Base-by-base conservation (phyloP, 176 grass and related monocot species). In the Rhynchospora tenuis region DNA sequence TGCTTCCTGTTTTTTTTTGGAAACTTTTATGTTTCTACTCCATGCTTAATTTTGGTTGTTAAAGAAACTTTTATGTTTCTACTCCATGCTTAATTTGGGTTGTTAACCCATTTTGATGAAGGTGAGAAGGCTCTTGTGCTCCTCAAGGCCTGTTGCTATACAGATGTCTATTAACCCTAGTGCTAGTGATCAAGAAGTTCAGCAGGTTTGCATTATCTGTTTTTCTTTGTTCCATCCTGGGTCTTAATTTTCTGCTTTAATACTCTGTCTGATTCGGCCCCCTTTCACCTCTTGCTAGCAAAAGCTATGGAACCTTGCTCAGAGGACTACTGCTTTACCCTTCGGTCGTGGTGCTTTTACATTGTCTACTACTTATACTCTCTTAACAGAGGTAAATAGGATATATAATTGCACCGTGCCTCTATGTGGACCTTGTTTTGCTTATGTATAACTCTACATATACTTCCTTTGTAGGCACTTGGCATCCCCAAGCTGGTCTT, bases 251-350 rank as follows among this genome's bases (percentile, higher is more conserved):
- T 73, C n/a, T 47, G 59, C 55, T 57, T 10, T 19, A 33, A 56
- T 45, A 69, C 19, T 50, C 24, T 31, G 50, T 4, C 20, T 68
- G 48, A 57, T 78, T 14, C 87, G 69, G 47, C 19, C 46, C 48
- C 13, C 87, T 22, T 78, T 54, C 84, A 83, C 69, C 85, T 81
- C 87, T 55, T 76, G 73, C 24, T 54, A 98, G 95, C 92, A 94
- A 91, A 92, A 94, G 86, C 84, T 98, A 73, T 98, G 95, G 95
- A 98, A 93, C 85, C 91, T 94, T 86, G 95, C 95, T 62, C 95
- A 98, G 86, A 98, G 95, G 82, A 98, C 95, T 79, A 94, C 95
- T 79, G 84, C 95, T 87, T 89, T 98, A 57, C 92, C 95, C 80
- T 98, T 94, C 69, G 95, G 95, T 6, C 92, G 95, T 68, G 95